Evolutionary conservation across 1,139 yeast species (phyloP), one percentile per base, ranked within the genome.

Genomic region (Candida mesenterica): DNA sequence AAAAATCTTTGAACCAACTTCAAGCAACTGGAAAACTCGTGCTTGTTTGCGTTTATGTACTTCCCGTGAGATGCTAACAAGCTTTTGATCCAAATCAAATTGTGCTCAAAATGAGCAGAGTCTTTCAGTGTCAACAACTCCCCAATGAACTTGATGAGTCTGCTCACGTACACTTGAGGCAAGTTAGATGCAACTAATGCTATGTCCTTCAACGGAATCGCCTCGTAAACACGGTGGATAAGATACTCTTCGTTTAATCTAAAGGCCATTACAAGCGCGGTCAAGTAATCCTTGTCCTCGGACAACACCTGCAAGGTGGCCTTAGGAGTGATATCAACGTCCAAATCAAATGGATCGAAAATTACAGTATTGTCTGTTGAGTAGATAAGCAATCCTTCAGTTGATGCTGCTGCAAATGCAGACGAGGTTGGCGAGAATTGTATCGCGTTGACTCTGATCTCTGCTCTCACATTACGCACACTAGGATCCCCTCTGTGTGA

Each of bases 261-360:
- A 72, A 92, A 90, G 1, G 97, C 79, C 97, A 94, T 90, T 17
- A 90, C 86, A 40, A 92, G 61, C 0, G 97, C 95, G 30, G 79
- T 77, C 45, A 90, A 65, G 54, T 79, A 89, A 40, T 89, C 90
- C 43, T 78, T 79, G 36, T 82, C 86, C 13, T 68, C 52, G 5
- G 37, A 36, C 35, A 90, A 64, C 9, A 79, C 73, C 39, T 79
- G 83, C 19, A 78, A 41, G 0, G 90, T 83, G 5, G 85, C 68
- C 33, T 78, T 83, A 0, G 96, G 95, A 0, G 98, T 92, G 27
- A 92, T 79, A 52, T 94, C 98, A 32, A 90, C 71, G 55, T 92
- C 98, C 53, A 92, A 73, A 57, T 94, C 97, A 58, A 87, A 88
- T 29, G 99, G 98, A 66, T 92, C 99, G 54, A 92, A 94, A 31